Evolutionary conservation across 2,329 filamentous ascomycete species (phyloP).

Genomic region (Parascedosporium putredinis): DNA sequence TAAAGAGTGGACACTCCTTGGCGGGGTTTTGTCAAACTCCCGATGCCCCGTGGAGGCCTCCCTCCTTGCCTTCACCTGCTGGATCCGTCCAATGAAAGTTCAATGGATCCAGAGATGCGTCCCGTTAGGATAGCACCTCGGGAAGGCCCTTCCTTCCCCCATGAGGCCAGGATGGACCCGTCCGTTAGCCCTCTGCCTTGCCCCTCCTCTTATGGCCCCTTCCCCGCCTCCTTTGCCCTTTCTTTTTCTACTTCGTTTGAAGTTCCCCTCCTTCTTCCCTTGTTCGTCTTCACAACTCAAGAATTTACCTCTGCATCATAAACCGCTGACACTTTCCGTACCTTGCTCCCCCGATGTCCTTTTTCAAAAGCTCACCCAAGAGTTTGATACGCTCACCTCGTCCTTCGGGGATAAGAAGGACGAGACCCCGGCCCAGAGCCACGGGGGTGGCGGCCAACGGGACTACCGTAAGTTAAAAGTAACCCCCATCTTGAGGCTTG

Average conservation of each 20-base stretch:
- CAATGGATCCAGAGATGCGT: not conserved
- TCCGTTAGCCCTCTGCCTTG: not conserved
- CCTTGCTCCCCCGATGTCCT: constrained; percentile 26
- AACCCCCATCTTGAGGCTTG: not conserved
- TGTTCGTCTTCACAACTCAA: too few relatives aligned
- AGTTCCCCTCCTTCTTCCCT: too few relatives aligned
- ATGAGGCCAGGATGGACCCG: not conserved
- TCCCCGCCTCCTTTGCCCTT: not conserved
- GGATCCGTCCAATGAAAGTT: not conserved
- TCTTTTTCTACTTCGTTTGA: too few relatives aligned
- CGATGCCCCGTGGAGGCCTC: not conserved
- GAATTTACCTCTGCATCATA: not conserved
- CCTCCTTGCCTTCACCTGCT: not conserved
- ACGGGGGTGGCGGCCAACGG: not conserved
- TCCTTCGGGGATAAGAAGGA: constrained; percentile 26
- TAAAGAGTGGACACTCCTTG: too few relatives aligned
- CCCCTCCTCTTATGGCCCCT: not conserved
- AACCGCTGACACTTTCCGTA: not conserved
- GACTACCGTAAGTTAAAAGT: constrained; percentile 13
- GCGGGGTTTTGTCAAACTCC: not conserved
- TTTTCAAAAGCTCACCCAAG: constrained; percentile 31
- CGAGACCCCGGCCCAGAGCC: constrained; percentile 15
- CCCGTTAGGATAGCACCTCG: not conserved
- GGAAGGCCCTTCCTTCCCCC: not conserved
- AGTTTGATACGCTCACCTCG: constrained; percentile 36